Base-by-base conservation (phyloP, 768 basidiomycete genomes). In the Leccinellum rugosiceps region DNA sequence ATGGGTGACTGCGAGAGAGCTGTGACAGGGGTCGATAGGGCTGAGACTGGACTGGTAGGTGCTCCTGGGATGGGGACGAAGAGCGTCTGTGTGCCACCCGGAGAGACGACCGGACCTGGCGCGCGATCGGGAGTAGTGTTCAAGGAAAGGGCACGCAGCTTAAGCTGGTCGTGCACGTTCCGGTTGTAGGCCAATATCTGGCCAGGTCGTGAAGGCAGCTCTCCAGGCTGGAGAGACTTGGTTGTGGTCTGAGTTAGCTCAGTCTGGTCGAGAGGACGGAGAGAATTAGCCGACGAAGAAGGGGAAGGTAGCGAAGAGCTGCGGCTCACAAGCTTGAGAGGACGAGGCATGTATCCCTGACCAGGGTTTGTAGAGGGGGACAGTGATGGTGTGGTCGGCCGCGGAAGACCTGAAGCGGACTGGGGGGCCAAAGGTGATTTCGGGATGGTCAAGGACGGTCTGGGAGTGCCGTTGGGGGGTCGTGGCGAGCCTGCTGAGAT, bases 161-260 rank as follows among this genome's bases (percentile, higher is more conserved):
- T 72, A 51, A 72, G 67, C 26, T 71, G 71, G 58, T 75, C 68
- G 50, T 69, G 67, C n/a, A 75, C 32, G 14, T 75, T 74, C 6
- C 73, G 61, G 43, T 75, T 75, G 34, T 74, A 72, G 6, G 56
- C 55, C 56, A 72, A 52, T 17, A 76, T 51, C 44, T 63, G 64
- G 46, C 68, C 67, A 4, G 69, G 60, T 0, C 66, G 63, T 0
- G 64, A 57, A n/a, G 53, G 46, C 34, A 62, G 69, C 47, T 69
- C 56, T 30, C 72, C 60, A 19, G 68, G 67, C 58, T 64, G 66
- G 25, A 58, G 56, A 49, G 11, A 23, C 47, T 59, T 68, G 28
- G 2, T 15, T 2, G 53, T 14, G 15, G 59, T 41, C 4, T 57
- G 67, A 23, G 59, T 67, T 8, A 25, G 31, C 31, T 60, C 59